Evolutionary conservation across 257 asterid genomes (phyloP).

Genomic region (Salvia splendens): DNA sequence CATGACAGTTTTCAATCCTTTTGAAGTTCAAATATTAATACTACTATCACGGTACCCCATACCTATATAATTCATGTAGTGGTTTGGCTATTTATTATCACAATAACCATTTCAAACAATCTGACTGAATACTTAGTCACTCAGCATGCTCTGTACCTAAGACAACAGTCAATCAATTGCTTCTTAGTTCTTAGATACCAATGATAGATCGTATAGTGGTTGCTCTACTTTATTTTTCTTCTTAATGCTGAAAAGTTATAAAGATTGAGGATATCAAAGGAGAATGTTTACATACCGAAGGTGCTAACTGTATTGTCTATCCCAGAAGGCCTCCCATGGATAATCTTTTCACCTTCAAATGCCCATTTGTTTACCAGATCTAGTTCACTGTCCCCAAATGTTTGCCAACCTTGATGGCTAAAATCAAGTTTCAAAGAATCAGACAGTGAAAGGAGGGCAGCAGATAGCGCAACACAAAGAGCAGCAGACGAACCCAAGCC

Average conservation of each 20-base stretch:
- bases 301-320: constrained; percentile 99
- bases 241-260: neutral
- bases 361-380: constrained; percentile 97
- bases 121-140: neutral
- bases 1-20: constrained; percentile 1
- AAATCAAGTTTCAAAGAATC: constrained; percentile 66
- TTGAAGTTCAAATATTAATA: neutral
- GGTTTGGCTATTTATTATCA: neutral
- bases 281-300: constrained; percentile 61
- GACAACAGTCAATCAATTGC: constrained; percentile 19
- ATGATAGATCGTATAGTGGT: neutral
- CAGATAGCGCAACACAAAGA: constrained; percentile 83
- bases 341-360: constrained; percentile 89
- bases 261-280: neutral
- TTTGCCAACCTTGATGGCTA: constrained; percentile 90
- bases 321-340: constrained; percentile 99
- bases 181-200: neutral
- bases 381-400: constrained; percentile 65
- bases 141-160: neutral
- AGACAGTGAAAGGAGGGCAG: constrained; percentile 77
- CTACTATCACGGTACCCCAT: constrained; percentile 6
- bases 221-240: too few species aligned
- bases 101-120: neutral
- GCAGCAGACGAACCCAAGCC: constrained; percentile 99
- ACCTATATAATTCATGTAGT: neutral